Percentiles rank a stretch among this genome's conserved stretches.
phyloP scores from a whole-genome alignment of 2,329 filamentous ascomycete genomes.

The Catunica adiposa region DNA sequence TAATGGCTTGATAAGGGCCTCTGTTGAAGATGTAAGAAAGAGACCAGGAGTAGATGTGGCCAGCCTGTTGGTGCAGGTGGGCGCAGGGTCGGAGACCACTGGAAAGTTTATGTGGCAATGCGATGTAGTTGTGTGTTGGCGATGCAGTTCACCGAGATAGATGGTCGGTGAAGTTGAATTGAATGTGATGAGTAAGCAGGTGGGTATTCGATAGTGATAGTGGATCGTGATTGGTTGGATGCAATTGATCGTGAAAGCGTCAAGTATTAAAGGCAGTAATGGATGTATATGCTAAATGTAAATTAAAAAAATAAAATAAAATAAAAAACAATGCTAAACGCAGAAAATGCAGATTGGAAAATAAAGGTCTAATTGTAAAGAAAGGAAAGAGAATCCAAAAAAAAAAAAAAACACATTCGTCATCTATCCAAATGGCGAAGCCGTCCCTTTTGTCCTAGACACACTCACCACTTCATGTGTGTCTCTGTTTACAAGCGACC shows the following conservation, averaged over 20 bases:
- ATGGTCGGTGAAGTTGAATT: not conserved
- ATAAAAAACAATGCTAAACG: not conserved
- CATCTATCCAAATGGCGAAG: not conserved
- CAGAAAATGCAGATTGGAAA: not conserved
- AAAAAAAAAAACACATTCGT: not conserved
- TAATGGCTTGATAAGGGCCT: not conserved
- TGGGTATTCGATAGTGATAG: not conserved
- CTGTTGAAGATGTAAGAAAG: not conserved
- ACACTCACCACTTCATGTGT: not conserved
- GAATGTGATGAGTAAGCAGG: slow-evolving; percentile 1
- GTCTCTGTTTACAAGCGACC: not conserved
- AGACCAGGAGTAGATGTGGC: not conserved
- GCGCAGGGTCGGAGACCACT: no score
- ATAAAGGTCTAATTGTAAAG: not conserved
- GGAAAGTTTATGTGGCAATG: not conserved
- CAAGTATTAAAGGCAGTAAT: not conserved
- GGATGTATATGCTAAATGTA: not conserved
- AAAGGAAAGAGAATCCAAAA: not conserved
- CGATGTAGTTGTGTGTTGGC: not conserved
- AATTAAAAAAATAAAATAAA: not conserved
- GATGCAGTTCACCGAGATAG: not conserved
- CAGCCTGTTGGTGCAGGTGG: no score
- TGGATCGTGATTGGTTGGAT: not conserved
- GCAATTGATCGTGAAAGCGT: not conserved
- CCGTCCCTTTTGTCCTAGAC: slow-evolving; percentile 5